Conservation (phyloP, 306 rosid species). For the Cyamopsis tetragonoloba region DNA sequence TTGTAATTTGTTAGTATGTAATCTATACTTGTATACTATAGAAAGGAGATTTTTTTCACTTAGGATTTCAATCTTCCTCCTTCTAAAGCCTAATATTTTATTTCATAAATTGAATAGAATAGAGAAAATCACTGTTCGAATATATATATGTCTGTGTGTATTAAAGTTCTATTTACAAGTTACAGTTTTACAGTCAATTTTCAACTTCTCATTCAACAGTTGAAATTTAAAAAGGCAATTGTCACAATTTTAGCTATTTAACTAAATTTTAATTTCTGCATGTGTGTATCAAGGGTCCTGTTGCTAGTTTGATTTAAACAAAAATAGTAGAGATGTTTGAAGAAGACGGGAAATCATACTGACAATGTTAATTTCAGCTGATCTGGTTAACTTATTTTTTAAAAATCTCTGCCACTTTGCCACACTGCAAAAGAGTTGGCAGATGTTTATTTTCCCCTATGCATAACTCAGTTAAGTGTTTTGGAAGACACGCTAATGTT, state of each 20-base stretch:
- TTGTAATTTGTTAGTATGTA: not conserved
- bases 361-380: not conserved
- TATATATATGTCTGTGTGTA: too few species aligned
- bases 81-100: not conserved
- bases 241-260: not conserved
- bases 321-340: not conserved
- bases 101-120: not conserved
- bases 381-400: not conserved
- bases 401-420: not conserved
- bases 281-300: not conserved
- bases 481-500: not conserved
- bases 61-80: not conserved
- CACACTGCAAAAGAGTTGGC: not conserved
- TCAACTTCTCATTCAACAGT: not conserved
- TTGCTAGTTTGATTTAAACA: not conserved
- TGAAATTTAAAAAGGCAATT: not conserved
- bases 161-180: not conserved
- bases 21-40: not conserved
- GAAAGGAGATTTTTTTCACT: not conserved
- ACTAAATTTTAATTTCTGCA: not conserved
- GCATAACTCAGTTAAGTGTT: not conserved
- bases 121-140: not conserved
- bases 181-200: not conserved
- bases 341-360: not conserved
- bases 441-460: constrained; percentile 3